Evolutionary conservation across 2,329 filamentous ascomycete species (phyloP), one percentile per base, ranked within the genome.

Genomic region (Akanthomyces lecanii): DNA sequence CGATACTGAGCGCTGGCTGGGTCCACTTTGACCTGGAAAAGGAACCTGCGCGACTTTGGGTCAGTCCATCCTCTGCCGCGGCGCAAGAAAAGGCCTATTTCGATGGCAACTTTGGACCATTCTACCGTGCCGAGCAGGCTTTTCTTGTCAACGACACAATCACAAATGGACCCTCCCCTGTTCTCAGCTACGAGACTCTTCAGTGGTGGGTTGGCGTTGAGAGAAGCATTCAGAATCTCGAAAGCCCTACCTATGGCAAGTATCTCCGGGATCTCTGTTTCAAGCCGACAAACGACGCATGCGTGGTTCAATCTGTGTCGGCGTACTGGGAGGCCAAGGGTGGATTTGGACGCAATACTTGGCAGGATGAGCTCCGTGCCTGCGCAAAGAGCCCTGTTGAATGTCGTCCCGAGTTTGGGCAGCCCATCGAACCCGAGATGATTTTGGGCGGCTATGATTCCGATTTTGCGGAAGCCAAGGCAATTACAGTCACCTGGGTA

Each of bases 171-270:
- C 82, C 87, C 3, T 87, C 89, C 0, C 90, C 92, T 0, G 92
- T 98, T 1, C 78, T 99, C 63, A 92, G 85, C 74, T 95, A 96
- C 68, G 91, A 97, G 10, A 97, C 90, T 0, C 80, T 99, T 11
- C 79, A 83, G 30, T 99, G 95, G 95, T 98, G 94, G 95, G 91
- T 95, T 71, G 90, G 88, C 65, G 88, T 98, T 1, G 95, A 99
- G 73, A 85, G 86, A 68, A 87, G 88, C 55, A 86, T 98, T 42
- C 82, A 83, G 63, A 81, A 85, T 47, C 82, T 96, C 62, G 89
- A 89, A 72, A 92, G 92, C 3, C 72, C 84, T 16, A 80, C 87
- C 23, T 86, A 85, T 59, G 88, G 86, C 7, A 83, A 89, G 60
- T 88, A 83, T 0, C 81, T 99, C 3, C 81, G 91, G 30, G 90